Evolutionary conservation across 1,284 basidiomycete genomes (phyloP).

Genomic region (Tilletia walkeri): DNA sequence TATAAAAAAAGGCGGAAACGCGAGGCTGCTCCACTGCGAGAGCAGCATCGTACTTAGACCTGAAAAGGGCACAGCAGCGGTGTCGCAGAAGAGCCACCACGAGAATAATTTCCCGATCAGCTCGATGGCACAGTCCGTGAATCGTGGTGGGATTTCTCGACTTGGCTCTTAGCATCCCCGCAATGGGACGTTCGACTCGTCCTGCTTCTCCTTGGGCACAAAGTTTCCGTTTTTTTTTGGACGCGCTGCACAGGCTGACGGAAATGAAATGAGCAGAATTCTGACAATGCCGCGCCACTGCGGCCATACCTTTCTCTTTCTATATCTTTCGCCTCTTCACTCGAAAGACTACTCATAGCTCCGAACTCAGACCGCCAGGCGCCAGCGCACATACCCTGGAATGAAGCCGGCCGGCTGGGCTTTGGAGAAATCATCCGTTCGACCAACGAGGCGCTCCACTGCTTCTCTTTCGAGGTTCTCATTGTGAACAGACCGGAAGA

Average conservation of each 20-base stretch:
- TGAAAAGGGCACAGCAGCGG: neutral
- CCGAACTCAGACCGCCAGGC: too few species aligned
- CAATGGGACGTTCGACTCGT: neutral
- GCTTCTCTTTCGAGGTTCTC: too few species aligned
- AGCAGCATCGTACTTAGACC: neutral
- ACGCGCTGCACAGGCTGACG: neutral
- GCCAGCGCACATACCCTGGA: constrained; percentile 3
- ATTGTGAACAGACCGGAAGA: too few species aligned
- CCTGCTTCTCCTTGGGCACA: constrained; percentile 5
- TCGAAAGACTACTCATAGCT: neutral
- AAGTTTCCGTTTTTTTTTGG: constrained; percentile 7
- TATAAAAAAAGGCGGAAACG: too few species aligned
- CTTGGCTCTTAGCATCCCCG: neutral
- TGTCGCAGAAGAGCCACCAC: constrained; percentile 4
- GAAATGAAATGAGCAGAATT: neutral
- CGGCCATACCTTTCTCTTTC: neutral
- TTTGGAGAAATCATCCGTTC: neutral
- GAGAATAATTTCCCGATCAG: neutral
- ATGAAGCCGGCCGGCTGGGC: constrained; percentile 3
- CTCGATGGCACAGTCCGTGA: neutral
- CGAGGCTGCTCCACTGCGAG: neutral
- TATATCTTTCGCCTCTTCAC: neutral
- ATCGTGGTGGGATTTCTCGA: neutral
- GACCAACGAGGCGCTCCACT: neutral
- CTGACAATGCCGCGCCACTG: neutral